Base-by-base conservation (phyloP, 2,329 filamentous ascomycete genomes). In the Trichophyton simii region DNA sequence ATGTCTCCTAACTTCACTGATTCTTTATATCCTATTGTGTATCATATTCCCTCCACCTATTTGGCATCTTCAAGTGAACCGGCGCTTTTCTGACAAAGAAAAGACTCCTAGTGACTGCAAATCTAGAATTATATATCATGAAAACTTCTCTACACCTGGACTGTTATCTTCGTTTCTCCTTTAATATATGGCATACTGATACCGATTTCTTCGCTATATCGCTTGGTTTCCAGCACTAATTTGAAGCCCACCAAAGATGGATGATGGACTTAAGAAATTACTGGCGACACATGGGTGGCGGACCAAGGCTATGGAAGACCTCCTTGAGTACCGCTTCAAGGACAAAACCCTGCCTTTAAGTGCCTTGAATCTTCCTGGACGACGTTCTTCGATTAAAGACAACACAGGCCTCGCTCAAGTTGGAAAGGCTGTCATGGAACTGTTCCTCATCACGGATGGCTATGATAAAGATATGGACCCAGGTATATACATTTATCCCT, bases 391-490 rank as follows among this genome's bases (percentile, higher is more conserved):
- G 34, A 38, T 38, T 38, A 41, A 41, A 13, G 59, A 59, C 3
- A 59, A 65, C 41, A 63, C 59, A 18, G 11, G 8, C 11, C 58
- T 62, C 3, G 63, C 62, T 2, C 60, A 60, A 22, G 34, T 62
- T 41, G 63, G 63, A 36, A 62, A 65, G 13, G 52, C 57, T 1
- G 60, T 59, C 3, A 31, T 65, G 7, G 15, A 28, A 13, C 52
- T 63, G 18, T n/a, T 48, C 28, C 18, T 63, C n/a, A 18, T 60
- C 5, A 6, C 13, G 11, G 22, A 46, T 34, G 62, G 62, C 11
- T 59, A 41, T 36, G n/a, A 50, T 13, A 31, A 31, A 8, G 57
- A 50, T 5, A 22, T n/a, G 20, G 5, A 36, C 5, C 38, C 50
- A 42, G 63, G 63, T 60, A 63, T 48, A 48, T 20, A 15, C 5